A percentile compares a stretch with the other conserved stretches of the same genome.
phyloP scores from a whole-genome alignment of 169 alveolate genomes.

The Perkinsus olseni region DNA sequence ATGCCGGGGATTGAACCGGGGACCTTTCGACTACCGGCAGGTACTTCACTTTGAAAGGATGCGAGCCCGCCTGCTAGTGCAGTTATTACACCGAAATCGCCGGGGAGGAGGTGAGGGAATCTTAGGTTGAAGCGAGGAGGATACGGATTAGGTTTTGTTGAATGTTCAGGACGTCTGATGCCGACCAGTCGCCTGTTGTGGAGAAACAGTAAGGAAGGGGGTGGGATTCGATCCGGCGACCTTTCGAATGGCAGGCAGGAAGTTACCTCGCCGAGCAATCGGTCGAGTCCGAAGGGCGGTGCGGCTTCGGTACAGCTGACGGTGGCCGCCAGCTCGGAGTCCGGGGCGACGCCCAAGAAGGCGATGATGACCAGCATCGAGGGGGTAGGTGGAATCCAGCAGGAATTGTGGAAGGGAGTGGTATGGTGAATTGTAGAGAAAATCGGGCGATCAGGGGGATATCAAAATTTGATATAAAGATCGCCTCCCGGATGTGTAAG shows the following conservation, averaged over 20 bases:
- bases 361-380: background rate
- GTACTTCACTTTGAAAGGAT: background rate
- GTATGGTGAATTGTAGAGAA: too few species aligned
- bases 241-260: background rate
- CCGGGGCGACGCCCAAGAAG: background rate
- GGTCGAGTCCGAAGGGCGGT: background rate
- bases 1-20: background rate
- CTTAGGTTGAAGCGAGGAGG: background rate
- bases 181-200: background rate
- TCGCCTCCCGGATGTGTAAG: too few species aligned
- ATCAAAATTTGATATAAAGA: too few species aligned
- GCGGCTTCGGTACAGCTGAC: background rate
- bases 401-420: too few species aligned
- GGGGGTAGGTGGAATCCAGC: background rate
- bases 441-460: too few species aligned
- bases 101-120: background rate
- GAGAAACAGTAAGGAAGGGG: background rate
- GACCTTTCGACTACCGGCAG: background rate
- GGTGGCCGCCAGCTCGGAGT: background rate
- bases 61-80: background rate
- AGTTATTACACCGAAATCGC: background rate
- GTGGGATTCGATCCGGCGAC: background rate
- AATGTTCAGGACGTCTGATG: background rate
- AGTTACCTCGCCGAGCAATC: background rate
- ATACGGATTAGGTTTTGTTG: background rate